Evolutionary conservation across 208 protist genomes (phyloP).

Genomic region (Acanthamoeba castellanii): DNA sequence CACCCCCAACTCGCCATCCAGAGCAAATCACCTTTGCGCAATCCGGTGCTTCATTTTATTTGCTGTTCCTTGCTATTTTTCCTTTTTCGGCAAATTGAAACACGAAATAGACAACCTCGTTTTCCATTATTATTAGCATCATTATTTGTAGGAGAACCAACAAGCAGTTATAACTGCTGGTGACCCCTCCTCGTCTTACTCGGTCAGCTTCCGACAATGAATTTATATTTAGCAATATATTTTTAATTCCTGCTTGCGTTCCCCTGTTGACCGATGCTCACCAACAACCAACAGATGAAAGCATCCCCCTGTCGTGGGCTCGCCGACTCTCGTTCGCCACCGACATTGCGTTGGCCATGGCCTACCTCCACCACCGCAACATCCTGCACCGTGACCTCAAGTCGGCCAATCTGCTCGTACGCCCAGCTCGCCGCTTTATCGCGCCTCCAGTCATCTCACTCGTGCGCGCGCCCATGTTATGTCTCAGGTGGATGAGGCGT

Average conservation of each 20-base stretch:
- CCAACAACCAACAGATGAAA: not conserved
- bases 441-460: not conserved
- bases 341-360: slow-evolving; percentile 56
- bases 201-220: too few relatives aligned
- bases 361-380: slow-evolving; percentile 52
- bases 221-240: not conserved
- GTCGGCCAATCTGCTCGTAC: slow-evolving; percentile 42
- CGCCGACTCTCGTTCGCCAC: slow-evolving; percentile 6
- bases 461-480: too few relatives aligned
- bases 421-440: not conserved
- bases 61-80: too few relatives aligned
- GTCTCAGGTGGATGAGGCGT: not conserved
- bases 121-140: too few relatives aligned
- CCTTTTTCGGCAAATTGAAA: too few relatives aligned
- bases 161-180: too few relatives aligned
- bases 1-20: too few relatives aligned
- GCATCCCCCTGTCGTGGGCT: slow-evolving; percentile 39
- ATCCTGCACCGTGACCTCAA: slow-evolving; percentile 67
- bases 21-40: too few relatives aligned
- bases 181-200: too few relatives aligned
- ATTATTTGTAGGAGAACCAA: too few relatives aligned
- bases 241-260: not conserved
- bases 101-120: too few relatives aligned
- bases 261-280: not conserved
- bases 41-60: too few relatives aligned